Conservation (phyloP, 257 asterid genomes). For the Fraxinus anomala region DNA sequence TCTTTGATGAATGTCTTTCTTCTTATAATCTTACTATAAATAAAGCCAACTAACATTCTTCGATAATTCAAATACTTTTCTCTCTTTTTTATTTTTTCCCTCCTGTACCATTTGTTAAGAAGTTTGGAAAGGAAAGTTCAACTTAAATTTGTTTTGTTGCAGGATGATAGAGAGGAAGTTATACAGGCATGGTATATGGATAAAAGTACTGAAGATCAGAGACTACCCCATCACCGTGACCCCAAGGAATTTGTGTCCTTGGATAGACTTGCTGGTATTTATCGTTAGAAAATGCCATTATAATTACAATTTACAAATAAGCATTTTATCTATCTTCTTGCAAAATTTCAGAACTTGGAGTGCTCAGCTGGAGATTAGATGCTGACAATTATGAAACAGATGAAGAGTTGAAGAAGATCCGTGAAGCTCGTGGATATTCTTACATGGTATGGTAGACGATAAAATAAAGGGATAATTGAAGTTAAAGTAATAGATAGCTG, state of each 20-base stretch:
- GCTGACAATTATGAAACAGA: slow-evolving; percentile 92
- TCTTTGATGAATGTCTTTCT: not conserved
- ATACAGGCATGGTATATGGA: slow-evolving; percentile 99
- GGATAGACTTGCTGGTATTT: slow-evolving; percentile 80
- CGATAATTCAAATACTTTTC: not conserved
- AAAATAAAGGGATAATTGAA: not conserved
- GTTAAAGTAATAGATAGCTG: not conserved
- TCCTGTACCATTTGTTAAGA: not conserved
- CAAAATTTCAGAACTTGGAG: slow-evolving; percentile 71
- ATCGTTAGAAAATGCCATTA: not conserved
- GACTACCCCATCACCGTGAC: slow-evolving; percentile 87
- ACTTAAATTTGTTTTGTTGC: slow-evolving; percentile 26
- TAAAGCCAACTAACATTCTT: not conserved
- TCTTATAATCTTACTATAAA: not conserved
- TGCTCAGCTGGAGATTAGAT: slow-evolving; percentile 89
- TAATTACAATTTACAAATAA: not conserved
- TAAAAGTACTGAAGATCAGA: slow-evolving; percentile 82
- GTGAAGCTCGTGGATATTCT: slow-evolving; percentile 82
- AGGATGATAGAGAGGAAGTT: slow-evolving; percentile 75
- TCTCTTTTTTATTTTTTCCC: not conserved
- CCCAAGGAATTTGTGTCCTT: slow-evolving; percentile 82
- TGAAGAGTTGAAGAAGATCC: slow-evolving; percentile 81
- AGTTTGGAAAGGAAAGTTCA: not conserved
- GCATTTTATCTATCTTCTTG: slow-evolving; percentile 15
- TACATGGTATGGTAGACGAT: slow-evolving; percentile 56